Evolutionary conservation across 148 eudicot species (phyloP).

Genomic region (Bassia scoparia): DNA sequence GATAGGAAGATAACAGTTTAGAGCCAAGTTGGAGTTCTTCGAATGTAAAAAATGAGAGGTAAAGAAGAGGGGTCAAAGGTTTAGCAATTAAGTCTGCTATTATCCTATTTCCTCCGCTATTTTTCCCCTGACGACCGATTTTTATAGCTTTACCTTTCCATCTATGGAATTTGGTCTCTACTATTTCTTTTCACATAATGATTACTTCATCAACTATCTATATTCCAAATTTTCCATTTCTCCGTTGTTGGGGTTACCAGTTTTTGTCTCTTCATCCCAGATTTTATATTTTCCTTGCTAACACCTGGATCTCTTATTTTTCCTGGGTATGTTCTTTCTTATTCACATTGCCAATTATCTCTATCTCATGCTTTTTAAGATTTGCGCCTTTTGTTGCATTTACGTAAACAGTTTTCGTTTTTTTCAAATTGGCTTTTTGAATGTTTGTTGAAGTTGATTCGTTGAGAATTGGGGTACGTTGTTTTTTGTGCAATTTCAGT

Average conservation of each 20-base stretch:
- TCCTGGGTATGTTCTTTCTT: conserved; percentile 27
- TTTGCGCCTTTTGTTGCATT: not conserved
- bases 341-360: not conserved
- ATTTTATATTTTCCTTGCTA: conserved; percentile 13
- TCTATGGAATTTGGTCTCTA: not conserved
- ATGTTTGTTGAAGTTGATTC: too few species aligned
- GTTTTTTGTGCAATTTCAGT: too few species aligned
- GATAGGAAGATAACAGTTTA: too few species aligned
- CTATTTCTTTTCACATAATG: not conserved
- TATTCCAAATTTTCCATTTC: not conserved
- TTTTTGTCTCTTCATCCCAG: conserved; percentile 21
- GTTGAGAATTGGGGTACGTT: too few species aligned
- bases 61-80: not conserved
- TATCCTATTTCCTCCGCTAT: not conserved
- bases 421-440: too few species aligned
- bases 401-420: not conserved
- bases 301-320: not conserved
- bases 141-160: not conserved
- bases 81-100: not conserved
- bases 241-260: not conserved
- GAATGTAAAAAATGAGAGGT: not conserved
- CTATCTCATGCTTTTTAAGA: not conserved
- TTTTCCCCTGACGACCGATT: not conserved
- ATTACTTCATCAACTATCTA: not conserved
- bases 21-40: too few species aligned